Percentiles rank a stretch among this genome's conserved stretches.
These are phyloP conservation scores for Trichoderma gamsii DNA, from an alignment of 495 filamentous ascomycete species.

Conservation along the genomic window DNA sequence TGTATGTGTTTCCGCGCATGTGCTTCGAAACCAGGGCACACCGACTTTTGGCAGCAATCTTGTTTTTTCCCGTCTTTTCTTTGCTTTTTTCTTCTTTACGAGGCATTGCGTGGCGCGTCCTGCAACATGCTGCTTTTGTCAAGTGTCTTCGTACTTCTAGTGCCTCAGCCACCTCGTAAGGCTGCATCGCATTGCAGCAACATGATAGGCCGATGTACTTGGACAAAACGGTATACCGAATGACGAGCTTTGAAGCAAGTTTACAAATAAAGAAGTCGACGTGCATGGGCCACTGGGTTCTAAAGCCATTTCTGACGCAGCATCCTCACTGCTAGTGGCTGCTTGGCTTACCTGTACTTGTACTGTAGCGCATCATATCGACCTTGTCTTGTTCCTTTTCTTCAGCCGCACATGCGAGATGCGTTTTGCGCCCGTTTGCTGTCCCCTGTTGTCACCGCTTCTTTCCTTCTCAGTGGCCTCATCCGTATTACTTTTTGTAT, in stretches of 20 bases:
- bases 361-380: background rate
- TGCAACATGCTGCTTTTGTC: too few relatives aligned
- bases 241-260: too few relatives aligned
- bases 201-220: too few relatives aligned
- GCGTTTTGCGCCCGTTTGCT: background rate
- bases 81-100: background rate
- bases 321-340: background rate
- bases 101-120: background rate
- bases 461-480: background rate
- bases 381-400: background rate
- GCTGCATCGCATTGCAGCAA: too few relatives aligned
- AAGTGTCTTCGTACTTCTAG: too few relatives aligned
- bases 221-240: too few relatives aligned
- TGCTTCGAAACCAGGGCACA: background rate
- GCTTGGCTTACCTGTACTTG: background rate
- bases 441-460: constrained; percentile 3
- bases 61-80: too few relatives aligned
- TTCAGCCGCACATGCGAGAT: constrained; percentile 9
- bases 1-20: too few relatives aligned
- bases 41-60: background rate
- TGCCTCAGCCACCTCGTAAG: too few relatives aligned
- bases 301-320: background rate
- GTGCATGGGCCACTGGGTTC: background rate
- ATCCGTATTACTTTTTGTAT: background rate
- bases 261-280: background rate